Evolutionary conservation across 208 protist genomes (phyloP), one percentile per base, ranked within the genome.

Genomic region (Porcisia deanei): DNA sequence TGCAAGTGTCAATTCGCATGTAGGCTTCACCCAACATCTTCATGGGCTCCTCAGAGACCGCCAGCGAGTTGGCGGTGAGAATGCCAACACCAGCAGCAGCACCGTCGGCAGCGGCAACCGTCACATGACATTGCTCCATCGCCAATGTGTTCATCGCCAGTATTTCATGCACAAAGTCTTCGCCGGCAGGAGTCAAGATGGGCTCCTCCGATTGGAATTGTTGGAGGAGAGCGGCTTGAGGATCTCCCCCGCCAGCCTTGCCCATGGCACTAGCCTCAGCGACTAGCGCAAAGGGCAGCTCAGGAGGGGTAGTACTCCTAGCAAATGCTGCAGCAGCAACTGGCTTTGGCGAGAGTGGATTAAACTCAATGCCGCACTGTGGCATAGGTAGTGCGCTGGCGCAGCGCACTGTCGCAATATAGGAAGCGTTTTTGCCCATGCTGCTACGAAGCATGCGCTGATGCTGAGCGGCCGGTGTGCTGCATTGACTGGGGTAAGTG

Each of bases 141-240:
- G 88, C 92, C 54, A 92, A 81, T 6, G 92, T 91, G 79, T 96
- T 96, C 85, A 94, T 91, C 20, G 87, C 88, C 64, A 96, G 83
- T 58, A 94, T 80, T 65, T 94, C 89, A 71, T 91, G 86, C 30
- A 93, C 79, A 58, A 95, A 85, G 67, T 91, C 83, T 49, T 90
- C 87, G 34, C 79, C 85, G 18, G 79, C 68, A 3, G 80, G 57
- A 3, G 60, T 73, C 52, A 88, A 59, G 65, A 20, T 70, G 54
- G 65, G 54, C 20, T 64, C 70, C 54, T 68, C 66, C 77, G 34
- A 43, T 20, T 20, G 64, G 9, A 39, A 20, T n/a, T 10, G n/a
- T 53, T 71, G 65, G 25, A 8, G 30, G 25, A 57, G 12, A 22
- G 47, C 52, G 65, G 53, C 8, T 20, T 52, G 25, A 41, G 25